Conservation (phyloP, 2,329 filamentous ascomycete genomes). For the Allantophomopsis cytisporea region DNA sequence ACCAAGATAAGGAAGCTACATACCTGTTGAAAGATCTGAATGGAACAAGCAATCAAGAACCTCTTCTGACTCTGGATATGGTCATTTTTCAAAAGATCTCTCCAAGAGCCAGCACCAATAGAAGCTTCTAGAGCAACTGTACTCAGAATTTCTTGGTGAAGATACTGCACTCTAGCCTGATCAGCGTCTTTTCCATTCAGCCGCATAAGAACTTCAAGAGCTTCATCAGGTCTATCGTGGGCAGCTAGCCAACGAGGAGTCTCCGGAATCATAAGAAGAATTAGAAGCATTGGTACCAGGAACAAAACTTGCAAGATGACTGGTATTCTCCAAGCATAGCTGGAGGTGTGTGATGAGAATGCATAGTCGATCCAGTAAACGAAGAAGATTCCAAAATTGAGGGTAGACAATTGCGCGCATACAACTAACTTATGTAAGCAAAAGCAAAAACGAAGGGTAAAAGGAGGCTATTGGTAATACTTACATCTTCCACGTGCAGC, state of each 20-base stretch:
- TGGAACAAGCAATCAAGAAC: conserved; percentile 32
- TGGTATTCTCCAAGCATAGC: conserved; percentile 43
- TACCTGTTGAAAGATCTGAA: conserved; percentile 36
- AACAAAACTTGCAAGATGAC: conserved; percentile 43
- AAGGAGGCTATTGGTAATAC: background rate
- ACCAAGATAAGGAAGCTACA: conserved; percentile 19
- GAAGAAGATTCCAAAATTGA: conserved; percentile 41
- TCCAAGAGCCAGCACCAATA: conserved; percentile 18
- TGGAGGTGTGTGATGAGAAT: conserved; percentile 30
- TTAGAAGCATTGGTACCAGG: conserved; percentile 38
- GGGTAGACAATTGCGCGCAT: conserved; percentile 30
- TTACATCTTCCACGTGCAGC: conserved; percentile 20
- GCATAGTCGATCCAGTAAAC: conserved; percentile 49
- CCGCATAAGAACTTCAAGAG: conserved; percentile 28
- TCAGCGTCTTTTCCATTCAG: conserved; percentile 23
- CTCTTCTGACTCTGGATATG: conserved; percentile 30
- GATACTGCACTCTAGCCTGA: conserved; percentile 4
- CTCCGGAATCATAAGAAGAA: conserved; percentile 37
- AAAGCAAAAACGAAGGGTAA: too few relatives aligned
- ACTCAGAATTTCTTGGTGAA: conserved; percentile 19
- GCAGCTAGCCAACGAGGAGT: conserved; percentile 29
- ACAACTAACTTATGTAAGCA: conserved; percentile 17
- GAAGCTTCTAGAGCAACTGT: conserved; percentile 19
- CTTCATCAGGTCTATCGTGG: conserved; percentile 24
- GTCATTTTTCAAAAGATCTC: conserved; percentile 10